Base-by-base conservation (phyloP, 495 filamentous ascomycete species). In the Staphylotrichum longicolle region DNA sequence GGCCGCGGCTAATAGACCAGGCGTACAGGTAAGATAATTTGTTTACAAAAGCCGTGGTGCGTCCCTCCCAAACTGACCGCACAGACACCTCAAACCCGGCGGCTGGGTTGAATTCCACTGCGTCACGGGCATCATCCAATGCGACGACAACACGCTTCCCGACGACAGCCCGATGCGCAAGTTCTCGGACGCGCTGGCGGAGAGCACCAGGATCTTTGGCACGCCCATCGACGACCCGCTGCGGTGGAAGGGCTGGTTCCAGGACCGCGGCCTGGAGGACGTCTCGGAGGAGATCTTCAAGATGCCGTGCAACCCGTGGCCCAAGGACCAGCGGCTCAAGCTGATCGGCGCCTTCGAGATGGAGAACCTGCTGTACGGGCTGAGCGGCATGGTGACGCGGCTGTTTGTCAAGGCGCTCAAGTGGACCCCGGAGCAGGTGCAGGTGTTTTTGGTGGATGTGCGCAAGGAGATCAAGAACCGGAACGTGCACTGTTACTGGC, bases 231-330 rank as follows among this genome's bases (percentile, higher is more conserved):
- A 75, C 33, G 80, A 85, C 62, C 65, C 67, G 32, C 42, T 51
- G 12, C 60, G 60, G 8, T 73, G 71, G 63, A 71, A 70, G 45
- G 61, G 63, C 37, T 68, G 64, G 65, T 57, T 74, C 59, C 54
- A 60, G 44, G 67, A 75, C 11, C 75, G 72, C 33, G 78, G 79
- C 8, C 82, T 82, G 60, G 68, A 72, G n/a, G 73, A 83, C 12
- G 73, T 83, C 3, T 68, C 69, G 10, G 76, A 83, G 50, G 65
- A 69, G 37, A 54, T 63, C 33, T 82, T 77, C 63, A 78, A 80
- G 56, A 72, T 78, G 70, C 83, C 82, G 3, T 65, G 80, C 33
- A 80, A 79, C 34, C 76, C 82, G 9, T 86, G 84, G 84, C 66
- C 81, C 0, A 75, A 71, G 39, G 79, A 83, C 54, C 65, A 70